Base-by-base conservation (phyloP, 1,284 basidiomycete species). In the Acaromyces ingoldii region DNA sequence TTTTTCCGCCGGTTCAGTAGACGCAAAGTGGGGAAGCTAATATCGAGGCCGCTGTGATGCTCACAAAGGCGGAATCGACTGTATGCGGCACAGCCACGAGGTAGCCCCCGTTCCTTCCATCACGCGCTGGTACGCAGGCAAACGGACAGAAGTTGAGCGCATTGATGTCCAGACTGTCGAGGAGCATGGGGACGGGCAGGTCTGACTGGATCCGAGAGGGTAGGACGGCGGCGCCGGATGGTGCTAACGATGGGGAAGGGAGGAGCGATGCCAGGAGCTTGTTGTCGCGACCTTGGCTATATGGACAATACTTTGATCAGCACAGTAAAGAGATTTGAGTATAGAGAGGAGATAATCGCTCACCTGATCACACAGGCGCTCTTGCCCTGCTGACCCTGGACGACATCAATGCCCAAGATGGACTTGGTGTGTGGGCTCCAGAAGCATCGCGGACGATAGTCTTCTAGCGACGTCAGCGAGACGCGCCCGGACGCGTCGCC, bases 141-240 rank as follows among this genome's bases (percentile, higher is more conserved):
- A 45, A 26, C 13, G 42, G 42, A 30, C 42, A 45, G 26, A 31
- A 45, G 34, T 45, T 45, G 29, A 45, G 34, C 22, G 42, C 17
- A 22, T 45, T 45, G 6, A 45, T 28, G 24, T 45, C 42, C 42
- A 45, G 24, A 4, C 29, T 26, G 17, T 13, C 19, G 19, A 45
- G 13, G 21, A n/a, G 34, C 4, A 4, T 6, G 13, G 42, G 42
- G 11, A 45, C 42, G 13, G 24, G 17, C 24, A 45, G 26, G 13
- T 45, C 42, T 21, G 19, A 19, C 24, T 45, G 22, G 13, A 45
- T 45, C 13, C 42, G 17, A 11, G 22, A 28, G 17, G 42, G 42
- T 29, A 45, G 13, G 15, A 45, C 42, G 17, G 42, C 42, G 13
- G 38, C 21, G 17, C 21, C 28, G 15, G 34, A 45, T 19, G 17